A percentile compares a stretch with the other conserved stretches of the same genome.
Conservation (phyloP, 1,284 basidiomycete genomes). For the Lentinus polychrous region DNA sequence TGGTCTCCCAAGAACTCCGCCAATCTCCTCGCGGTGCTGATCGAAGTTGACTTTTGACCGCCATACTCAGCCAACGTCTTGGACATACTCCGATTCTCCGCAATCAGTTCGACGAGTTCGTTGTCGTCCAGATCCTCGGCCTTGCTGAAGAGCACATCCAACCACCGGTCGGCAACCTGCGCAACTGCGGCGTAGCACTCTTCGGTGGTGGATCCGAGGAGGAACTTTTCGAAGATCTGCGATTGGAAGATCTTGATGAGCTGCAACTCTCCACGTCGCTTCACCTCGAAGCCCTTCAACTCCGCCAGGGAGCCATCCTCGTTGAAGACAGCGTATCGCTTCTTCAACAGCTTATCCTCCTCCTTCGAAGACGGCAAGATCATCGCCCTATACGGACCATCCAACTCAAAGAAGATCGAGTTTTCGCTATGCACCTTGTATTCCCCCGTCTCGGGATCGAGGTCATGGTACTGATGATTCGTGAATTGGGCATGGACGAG, state of each 20-base stretch:
- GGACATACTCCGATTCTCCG: conserved; percentile 98
- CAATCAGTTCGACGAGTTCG: conserved; percentile 96
- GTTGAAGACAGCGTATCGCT: conserved; percentile 99
- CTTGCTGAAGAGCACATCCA: conserved; percentile 89
- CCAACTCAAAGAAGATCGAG: conserved; percentile 99
- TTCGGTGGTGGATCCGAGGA: conserved; percentile 87
- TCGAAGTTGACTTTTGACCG: conserved; percentile 96
- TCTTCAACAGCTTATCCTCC: conserved; percentile 98
- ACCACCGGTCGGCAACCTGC: conserved; percentile 93
- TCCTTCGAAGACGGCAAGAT: conserved; percentile 99
- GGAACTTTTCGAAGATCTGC: conserved; percentile 96
- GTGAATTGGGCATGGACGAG: conserved; percentile 95
- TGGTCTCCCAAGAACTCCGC: conserved; percentile 97
- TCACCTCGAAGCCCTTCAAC: conserved; percentile 98
- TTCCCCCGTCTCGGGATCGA: conserved; percentile 77
- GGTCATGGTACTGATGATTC: conserved; percentile 96
- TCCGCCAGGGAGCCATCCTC: conserved; percentile 96
- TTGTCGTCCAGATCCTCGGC: conserved; percentile 84
- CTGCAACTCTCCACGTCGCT: conserved; percentile 95
- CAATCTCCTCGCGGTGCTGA: conserved; percentile 91
- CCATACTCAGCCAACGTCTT: conserved; percentile 96
- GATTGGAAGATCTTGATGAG: conserved; percentile 99
- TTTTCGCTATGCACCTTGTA: conserved; percentile 93
- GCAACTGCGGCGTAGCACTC: conserved; percentile 97
- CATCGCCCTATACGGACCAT: conserved; percentile 99